phyloP scores from a whole-genome alignment of 2,329 filamentous ascomycete genomes.

The Epichloe glyceriae region DNA sequence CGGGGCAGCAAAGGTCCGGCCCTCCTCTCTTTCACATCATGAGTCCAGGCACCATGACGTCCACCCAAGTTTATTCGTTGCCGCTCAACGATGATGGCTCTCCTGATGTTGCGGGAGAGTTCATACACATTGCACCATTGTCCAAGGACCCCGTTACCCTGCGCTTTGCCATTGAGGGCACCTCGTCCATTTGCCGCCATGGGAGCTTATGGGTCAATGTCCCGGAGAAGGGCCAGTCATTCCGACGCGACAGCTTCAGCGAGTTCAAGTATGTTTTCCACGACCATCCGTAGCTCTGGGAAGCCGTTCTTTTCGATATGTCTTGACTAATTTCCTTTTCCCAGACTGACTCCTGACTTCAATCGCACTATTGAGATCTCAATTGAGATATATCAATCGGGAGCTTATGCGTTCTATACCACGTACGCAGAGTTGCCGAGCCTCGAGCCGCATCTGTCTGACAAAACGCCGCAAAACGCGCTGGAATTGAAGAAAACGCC shows the following conservation, averaged over 20 bases:
- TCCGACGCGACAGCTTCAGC: conserved; percentile 66
- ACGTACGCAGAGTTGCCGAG: conserved; percentile 81
- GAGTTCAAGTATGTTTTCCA: conserved; percentile 65
- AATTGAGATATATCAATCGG: conserved; percentile 67
- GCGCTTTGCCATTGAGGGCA: conserved; percentile 85
- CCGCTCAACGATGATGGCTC: conserved; percentile 87
- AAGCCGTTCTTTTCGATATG: background rate
- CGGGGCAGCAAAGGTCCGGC: conserved; percentile 9
- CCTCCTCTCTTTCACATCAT: conserved; percentile 29
- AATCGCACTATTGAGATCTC: conserved; percentile 84
- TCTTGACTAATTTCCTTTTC: background rate
- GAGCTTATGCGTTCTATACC: conserved; percentile 88
- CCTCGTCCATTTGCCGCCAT: conserved; percentile 87
- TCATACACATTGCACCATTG: conserved; percentile 75
- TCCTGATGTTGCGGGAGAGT: conserved; percentile 76
- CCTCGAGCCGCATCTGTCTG: conserved; percentile 24
- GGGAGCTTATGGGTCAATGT: conserved; percentile 97
- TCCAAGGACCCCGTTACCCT: conserved; percentile 64
- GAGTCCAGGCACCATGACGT: conserved; percentile 49
- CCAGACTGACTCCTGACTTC: conserved; percentile 79
- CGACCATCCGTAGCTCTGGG: background rate
- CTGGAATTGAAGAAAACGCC: conserved; percentile 51
- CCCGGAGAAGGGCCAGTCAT: conserved; percentile 61
- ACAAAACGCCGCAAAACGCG: conserved; percentile 19
- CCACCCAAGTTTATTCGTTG: conserved; percentile 70